Evolutionary conservation across 164 flowering plant genomes (phyloP).

Genomic region (Cinnamomum chago): DNA sequence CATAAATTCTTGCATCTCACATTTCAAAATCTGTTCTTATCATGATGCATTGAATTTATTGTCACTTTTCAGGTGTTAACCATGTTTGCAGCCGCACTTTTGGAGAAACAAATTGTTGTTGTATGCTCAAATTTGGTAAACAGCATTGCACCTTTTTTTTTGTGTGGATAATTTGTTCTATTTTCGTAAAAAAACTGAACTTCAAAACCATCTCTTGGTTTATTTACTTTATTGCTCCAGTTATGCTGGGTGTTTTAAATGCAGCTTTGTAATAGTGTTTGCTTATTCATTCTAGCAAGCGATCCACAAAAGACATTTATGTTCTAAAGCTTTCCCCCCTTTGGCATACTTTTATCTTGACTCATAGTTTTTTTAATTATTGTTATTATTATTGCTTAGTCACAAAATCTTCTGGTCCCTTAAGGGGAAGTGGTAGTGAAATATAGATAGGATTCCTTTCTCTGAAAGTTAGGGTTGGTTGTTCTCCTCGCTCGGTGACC

Average conservation of each 20-base stretch:
- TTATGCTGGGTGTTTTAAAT: background rate
- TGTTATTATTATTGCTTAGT: background rate
- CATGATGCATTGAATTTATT: conserved; percentile 14
- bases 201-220: background rate
- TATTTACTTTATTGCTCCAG: too few species aligned
- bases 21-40: background rate
- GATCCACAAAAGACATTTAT: background rate
- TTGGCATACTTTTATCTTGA: too few species aligned
- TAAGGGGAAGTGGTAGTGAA: too few species aligned
- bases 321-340: background rate
- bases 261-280: background rate
- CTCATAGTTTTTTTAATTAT: background rate
- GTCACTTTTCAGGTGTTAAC: conserved; percentile 60
- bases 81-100: conserved; percentile 81
- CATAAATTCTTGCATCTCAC: background rate
- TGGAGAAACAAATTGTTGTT: conserved; percentile 89
- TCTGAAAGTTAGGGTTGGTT: too few species aligned
- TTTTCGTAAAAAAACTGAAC: too few species aligned
- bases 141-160: background rate
- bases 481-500: too few species aligned
- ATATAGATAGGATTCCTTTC: too few species aligned
- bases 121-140: conserved; percentile 91
- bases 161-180: background rate
- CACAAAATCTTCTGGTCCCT: background rate
- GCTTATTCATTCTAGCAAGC: background rate